A percentile compares a stretch with the other conserved stretches of the same genome.
phyloP scores from a whole-genome alignment of 2,329 filamentous ascomycete genomes.

The Aureobasidium namibiae region DNA sequence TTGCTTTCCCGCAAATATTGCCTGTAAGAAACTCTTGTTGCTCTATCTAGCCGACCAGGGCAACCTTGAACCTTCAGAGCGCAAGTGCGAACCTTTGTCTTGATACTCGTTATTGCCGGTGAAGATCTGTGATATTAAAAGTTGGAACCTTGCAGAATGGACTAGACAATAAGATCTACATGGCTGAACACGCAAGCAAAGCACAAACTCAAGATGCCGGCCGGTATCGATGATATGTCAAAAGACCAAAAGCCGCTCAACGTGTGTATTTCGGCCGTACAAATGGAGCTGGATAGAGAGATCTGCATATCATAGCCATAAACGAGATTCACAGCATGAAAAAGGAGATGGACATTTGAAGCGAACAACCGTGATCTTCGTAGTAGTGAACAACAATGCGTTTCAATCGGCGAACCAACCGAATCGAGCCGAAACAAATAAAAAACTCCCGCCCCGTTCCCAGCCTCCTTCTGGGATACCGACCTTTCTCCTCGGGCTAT shows the following conservation, averaged over 20 bases:
- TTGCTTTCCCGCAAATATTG: too few species aligned
- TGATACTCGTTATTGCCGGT: background rate
- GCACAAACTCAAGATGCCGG: background rate
- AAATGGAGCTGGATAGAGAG: background rate
- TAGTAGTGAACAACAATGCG: conserved; percentile 3
- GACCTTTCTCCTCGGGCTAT: conserved; percentile 10
- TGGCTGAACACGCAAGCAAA: background rate
- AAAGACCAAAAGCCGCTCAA: background rate
- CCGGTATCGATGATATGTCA: background rate
- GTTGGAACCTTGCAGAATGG: too few species aligned
- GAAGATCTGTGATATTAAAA: too few species aligned
- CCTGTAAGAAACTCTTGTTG: too few species aligned
- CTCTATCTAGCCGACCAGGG: too few species aligned
- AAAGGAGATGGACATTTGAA: background rate
- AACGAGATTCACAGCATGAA: background rate
- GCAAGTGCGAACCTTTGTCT: background rate
- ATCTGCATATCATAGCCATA: background rate
- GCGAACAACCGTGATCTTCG: conserved; percentile 4
- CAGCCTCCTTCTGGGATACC: background rate
- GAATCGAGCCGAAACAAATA: background rate
- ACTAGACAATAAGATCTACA: background rate
- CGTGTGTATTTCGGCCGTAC: background rate
- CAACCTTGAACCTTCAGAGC: too few species aligned
- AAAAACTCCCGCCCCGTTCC: background rate
- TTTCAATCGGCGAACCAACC: background rate